Evolutionary conservation across 2,329 filamentous ascomycete species (phyloP), one percentile per base, ranked within the genome.

Genomic region (Aspergillus unguis): DNA sequence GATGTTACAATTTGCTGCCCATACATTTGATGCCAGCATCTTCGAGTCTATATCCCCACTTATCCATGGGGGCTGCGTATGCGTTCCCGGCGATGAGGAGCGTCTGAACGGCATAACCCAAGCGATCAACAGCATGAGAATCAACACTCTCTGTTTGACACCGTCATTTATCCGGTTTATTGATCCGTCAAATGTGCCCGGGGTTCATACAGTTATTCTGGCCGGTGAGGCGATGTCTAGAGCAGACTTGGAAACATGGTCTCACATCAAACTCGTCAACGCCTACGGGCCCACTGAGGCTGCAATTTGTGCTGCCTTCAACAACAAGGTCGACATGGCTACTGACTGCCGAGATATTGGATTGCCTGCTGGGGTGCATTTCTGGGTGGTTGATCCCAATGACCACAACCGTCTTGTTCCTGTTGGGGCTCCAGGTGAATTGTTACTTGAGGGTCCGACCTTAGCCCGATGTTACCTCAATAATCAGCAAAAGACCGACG

Each of bases 381-480:
- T 63, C 11, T 75, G 74, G 74, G 57, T 76, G 42, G 71, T 74
- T 6, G 63, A 74, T 54, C 66, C 70, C 10, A 57, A 69, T 32
- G 65, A 75, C 52, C 71, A 73, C 53, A 59, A 74, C 43, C 58
- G 61, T 29, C 64, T 76, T 27, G 65, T 73, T n/a, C 72, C 77
- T 2, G 65, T 79, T 43, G 70, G 70, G 26, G 66, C 65, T 35
- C 65, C 63, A 10, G 71, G 71, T 47, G 71, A 74, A 59, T 53
- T 74, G 44, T 52, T 73, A 10, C 57, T 73, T 5, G 71, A 73
- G 54, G 71, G 71, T 0, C 82, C 82, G 1, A 77, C 82, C n/a
- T 80, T 87, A 2, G 83, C 82, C 7, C 72, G 80, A 32, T 83
- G 83, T 27, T 87, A 87, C 54, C 69, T 85, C 25, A 79, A 79